phyloP scores from a whole-genome alignment of 495 filamentous ascomycete genomes.

The Tetracladium setigerum region DNA sequence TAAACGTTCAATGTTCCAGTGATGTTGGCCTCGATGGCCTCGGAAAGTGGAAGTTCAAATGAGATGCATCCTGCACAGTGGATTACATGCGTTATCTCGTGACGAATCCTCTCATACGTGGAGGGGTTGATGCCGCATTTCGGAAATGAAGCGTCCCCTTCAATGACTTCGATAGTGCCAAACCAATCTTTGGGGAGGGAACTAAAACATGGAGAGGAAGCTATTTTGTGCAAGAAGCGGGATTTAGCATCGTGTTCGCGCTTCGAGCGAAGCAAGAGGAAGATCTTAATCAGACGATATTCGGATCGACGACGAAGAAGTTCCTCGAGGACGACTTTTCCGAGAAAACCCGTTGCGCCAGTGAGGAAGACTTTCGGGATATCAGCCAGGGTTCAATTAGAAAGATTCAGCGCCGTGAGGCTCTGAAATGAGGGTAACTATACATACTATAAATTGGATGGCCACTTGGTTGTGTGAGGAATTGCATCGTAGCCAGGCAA shows the following conservation, averaged over 20 bases:
- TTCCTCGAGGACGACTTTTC: conserved; percentile 9
- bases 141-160: too few species aligned
- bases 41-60: background rate
- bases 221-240: background rate
- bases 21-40: background rate
- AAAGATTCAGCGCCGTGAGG: too few species aligned
- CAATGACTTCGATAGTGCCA: background rate
- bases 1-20: conserved; percentile 3
- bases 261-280: conserved; percentile 1
- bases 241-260: background rate
- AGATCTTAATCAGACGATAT: background rate
- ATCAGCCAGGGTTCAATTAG: background rate
- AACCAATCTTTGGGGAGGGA: background rate
- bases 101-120: background rate
- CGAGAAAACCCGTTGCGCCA: conserved; percentile 11
- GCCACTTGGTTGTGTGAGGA: too few species aligned
- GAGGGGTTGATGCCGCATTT: conserved; percentile 1
- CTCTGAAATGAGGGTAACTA: too few species aligned
- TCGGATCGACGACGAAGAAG: conserved; percentile 1
- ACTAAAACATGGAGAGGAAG: background rate
- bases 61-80: conserved; percentile 2
- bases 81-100: conserved; percentile 2
- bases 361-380: conserved; percentile 1
- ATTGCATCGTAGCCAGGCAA: too few species aligned
- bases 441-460: too few species aligned